A percentile compares a stretch with the other conserved stretches of the same genome.
These are phyloP conservation scores for Venturiaceae sp. DNA, from an alignment of 2,329 filamentous ascomycete species.

Conservation along the genomic window DNA sequence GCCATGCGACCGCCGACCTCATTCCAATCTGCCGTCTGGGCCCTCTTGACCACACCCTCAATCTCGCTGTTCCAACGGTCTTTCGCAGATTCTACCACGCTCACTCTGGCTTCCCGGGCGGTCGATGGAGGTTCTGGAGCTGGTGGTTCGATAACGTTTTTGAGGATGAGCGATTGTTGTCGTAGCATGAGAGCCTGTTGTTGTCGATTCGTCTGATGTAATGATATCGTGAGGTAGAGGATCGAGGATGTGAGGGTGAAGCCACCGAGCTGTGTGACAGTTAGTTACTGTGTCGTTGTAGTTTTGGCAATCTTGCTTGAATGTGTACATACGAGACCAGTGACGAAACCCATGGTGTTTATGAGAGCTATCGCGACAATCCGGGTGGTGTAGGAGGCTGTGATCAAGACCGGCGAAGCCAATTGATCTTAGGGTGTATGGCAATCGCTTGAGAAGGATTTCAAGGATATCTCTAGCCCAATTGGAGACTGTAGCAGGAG, in stretches of 20 bases:
- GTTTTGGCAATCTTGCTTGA: neutral
- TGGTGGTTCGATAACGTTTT: conserved; percentile 32
- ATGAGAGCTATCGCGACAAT: neutral
- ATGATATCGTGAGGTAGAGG: conserved; percentile 26
- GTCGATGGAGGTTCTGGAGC: conserved; percentile 27
- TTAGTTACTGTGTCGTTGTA: neutral
- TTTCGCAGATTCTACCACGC: conserved; percentile 36
- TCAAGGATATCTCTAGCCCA: neutral
- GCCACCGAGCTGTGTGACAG: conserved; percentile 36
- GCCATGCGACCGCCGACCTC: conserved; percentile 22
- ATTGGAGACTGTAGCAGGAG: neutral
- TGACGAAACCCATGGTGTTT: conserved; percentile 39
- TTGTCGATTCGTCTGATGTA: conserved; percentile 37
- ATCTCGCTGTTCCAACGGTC: conserved; percentile 40
- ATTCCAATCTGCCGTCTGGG: conserved; percentile 37
- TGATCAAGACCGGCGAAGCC: neutral
- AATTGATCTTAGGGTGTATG: neutral
- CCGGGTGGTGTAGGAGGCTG: neutral
- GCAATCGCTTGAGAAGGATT: neutral
- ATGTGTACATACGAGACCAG: conserved; percentile 34
- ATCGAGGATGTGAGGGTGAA: conserved; percentile 39
- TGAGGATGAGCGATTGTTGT: conserved; percentile 34
- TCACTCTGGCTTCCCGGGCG: conserved; percentile 27
- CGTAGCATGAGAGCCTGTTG: conserved; percentile 35
- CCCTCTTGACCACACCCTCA: conserved; percentile 30